Evolutionary conservation across 1,284 basidiomycete species (phyloP).

Genomic region (Cryptococcus sp.): DNA sequence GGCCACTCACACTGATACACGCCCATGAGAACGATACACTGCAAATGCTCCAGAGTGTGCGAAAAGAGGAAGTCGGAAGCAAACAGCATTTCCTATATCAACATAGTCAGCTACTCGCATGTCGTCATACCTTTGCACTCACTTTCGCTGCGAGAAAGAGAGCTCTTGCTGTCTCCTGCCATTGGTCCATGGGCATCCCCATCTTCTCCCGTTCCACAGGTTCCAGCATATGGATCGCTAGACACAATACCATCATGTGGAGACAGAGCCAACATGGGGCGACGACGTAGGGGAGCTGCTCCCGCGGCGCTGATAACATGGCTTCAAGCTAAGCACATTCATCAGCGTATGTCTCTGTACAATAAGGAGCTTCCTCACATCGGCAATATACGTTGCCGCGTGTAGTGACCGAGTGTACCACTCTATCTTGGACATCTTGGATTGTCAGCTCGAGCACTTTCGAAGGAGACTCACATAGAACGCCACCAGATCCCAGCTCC

Average conservation of each 20-base stretch:
- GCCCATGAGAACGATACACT: conserved; percentile 13
- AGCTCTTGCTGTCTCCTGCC: conserved; percentile 8
- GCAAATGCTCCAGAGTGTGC: conserved; percentile 13
- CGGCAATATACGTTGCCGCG: conserved; percentile 3
- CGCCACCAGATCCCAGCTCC: conserved; percentile 1
- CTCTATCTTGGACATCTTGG: conserved; percentile 1
- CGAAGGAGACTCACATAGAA: conserved; percentile 8
- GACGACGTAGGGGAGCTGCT: neutral
- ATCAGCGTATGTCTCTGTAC: too few species aligned
- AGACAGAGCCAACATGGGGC: conserved; percentile 6
- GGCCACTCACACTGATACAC: conserved; percentile 11
- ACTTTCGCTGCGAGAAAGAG: conserved; percentile 6
- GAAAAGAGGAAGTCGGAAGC: conserved; percentile 10
- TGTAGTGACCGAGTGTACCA: conserved; percentile 7
- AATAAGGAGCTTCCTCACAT: conserved; percentile 9
- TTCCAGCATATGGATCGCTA: conserved; percentile 6
- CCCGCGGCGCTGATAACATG: neutral
- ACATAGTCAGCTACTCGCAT: neutral
- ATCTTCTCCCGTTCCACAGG: conserved; percentile 4
- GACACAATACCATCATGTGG: conserved; percentile 13
- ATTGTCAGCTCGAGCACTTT: conserved; percentile 2
- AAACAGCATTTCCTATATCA: conserved; percentile 8
- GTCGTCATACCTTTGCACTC: too few species aligned
- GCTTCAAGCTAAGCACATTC: neutral
- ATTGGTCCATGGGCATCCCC: conserved; percentile 5